Evolutionary conservation across 2,329 filamentous ascomycete species (phyloP), one percentile per base, ranked within the genome.

Genomic region (Fragosphaeria purpurea): DNA sequence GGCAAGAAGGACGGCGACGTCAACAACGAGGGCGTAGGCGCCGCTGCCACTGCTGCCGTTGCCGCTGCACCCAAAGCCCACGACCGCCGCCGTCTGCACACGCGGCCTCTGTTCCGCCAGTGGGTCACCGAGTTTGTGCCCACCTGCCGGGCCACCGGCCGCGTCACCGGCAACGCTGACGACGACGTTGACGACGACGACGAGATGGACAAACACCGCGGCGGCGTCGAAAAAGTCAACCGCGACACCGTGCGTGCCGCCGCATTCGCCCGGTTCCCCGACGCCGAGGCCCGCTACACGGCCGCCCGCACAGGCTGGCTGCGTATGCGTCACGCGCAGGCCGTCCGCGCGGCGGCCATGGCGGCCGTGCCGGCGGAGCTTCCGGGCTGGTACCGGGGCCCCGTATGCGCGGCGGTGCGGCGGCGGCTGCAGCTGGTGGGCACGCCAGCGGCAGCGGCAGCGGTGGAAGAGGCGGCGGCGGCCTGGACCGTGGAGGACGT

Each of bases 51-150:
- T 22, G 22, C 22, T 22, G 22, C 22, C 3, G 22, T 22, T 22
- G 7, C 12, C n/a, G 50, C 30, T 7, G 8, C 33, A 2, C 11
- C 40, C 51, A 77, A 72, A 38, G 57, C 70, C 30, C 79, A 78
- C 50, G 82, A 86, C 56, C 72, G 79, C 1, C 70, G 72, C 30
- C 74, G 81, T 3, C 70, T 81, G 65, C 62, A 56, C 0, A 68
- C 71, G 41, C 74, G 85, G 0, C 72, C 74, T 0, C 70, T 80
- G 33, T 88, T 80, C 60, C 67, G 68, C 2, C 61, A 63, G 6
- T 90, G 84, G 74, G 62, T 83, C 5, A 70, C 82, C 1, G 76
- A 82, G 5, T 88, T 79, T 55, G 63, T 85, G n/a, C 79, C 81
- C 30, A 31, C 13, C 10, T 22, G 35, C 1, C 52, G 69, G 31